Percentiles rank a stretch among this genome's conserved stretches.
Conservation (phyloP, 1,284 basidiomycete genomes). For the Irpex sp. region DNA sequence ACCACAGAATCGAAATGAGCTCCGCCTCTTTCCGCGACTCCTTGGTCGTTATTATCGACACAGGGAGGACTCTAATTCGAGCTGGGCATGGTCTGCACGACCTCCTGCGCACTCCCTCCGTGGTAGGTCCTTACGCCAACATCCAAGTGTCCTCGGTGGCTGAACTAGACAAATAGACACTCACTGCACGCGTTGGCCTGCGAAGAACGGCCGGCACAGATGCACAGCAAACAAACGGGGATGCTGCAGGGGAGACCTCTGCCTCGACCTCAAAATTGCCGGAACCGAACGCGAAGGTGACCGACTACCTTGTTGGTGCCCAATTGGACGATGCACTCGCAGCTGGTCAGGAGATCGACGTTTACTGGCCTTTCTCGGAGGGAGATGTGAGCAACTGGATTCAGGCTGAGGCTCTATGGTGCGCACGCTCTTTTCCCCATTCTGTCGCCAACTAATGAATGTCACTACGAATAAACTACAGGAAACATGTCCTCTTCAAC, state of each 20-base stretch:
- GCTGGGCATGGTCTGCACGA: constrained; percentile 82
- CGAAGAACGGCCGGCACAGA: constrained; percentile 35
- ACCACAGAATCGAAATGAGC: constrained; percentile 19
- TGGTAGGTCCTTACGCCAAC: constrained; percentile 48
- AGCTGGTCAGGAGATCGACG: constrained; percentile 64
- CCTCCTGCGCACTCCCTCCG: constrained; percentile 68
- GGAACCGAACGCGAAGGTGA: constrained; percentile 46
- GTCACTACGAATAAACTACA: constrained; percentile 30
- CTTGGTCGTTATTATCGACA: constrained; percentile 80
- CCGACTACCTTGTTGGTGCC: constrained; percentile 84
- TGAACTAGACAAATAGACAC: constrained; percentile 44
- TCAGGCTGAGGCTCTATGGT: constrained; percentile 94
- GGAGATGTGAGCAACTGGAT: constrained; percentile 79
- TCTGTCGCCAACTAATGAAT: too few relatives aligned
- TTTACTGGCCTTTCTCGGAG: constrained; percentile 85
- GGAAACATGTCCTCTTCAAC: constrained; percentile 83
- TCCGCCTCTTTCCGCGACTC: constrained; percentile 73
- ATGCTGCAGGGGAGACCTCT: constrained; percentile 29
- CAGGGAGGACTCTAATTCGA: constrained; percentile 64
- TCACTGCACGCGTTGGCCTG: constrained; percentile 73
- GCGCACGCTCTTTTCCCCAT: constrained; percentile 24
- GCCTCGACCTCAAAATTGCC: constrained; percentile 40
- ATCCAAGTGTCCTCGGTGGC: constrained; percentile 1
- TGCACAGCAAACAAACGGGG: constrained; percentile 11
- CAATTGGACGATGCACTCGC: constrained; percentile 78